phyloP scores from a whole-genome alignment of 139 green algal species.

The Chlorella ohadii region DNA sequence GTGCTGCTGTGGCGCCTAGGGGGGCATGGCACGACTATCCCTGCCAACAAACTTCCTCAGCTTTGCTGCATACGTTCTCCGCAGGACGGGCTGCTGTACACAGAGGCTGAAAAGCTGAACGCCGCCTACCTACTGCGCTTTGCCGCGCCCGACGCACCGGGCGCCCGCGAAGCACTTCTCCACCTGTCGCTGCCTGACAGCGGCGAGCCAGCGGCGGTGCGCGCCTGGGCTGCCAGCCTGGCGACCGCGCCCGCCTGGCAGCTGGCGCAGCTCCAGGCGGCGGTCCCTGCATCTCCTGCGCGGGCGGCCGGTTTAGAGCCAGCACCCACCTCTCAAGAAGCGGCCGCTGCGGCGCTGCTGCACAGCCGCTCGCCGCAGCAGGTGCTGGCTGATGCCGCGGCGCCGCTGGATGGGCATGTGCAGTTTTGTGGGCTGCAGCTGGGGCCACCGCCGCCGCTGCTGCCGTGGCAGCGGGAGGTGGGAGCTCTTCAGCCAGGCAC shows the following conservation, averaged over 20 bases:
- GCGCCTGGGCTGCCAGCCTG: constrained; percentile 7
- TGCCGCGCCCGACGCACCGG: neutral
- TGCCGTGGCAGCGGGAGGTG: constrained; percentile 5
- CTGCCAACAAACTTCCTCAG: too few species aligned
- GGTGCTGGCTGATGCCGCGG: neutral
- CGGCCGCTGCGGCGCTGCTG: neutral
- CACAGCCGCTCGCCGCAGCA: constrained; percentile 1
- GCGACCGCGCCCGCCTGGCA: neutral
- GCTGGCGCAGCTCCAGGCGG: neutral
- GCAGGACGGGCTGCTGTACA: constrained; percentile 32
- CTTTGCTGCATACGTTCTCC: too few species aligned
- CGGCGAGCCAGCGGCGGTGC: constrained; percentile 13
- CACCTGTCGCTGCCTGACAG: constrained; percentile 9
- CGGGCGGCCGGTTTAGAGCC: neutral
- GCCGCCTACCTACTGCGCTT: constrained; percentile 29
- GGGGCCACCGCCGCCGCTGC: neutral
- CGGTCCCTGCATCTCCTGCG: neutral
- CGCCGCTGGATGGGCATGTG: neutral
- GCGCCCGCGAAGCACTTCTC: constrained; percentile 4
- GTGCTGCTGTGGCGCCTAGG: too few species aligned
- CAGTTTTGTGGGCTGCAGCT: neutral
- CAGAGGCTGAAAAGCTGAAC: constrained; percentile 25
- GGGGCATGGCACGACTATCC: too few species aligned
- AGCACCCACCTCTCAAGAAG: neutral
- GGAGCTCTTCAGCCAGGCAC: neutral